Evolutionary conservation across 176 grass and related monocot genomes (phyloP).

Genomic region (Dactylis glomerata): DNA sequence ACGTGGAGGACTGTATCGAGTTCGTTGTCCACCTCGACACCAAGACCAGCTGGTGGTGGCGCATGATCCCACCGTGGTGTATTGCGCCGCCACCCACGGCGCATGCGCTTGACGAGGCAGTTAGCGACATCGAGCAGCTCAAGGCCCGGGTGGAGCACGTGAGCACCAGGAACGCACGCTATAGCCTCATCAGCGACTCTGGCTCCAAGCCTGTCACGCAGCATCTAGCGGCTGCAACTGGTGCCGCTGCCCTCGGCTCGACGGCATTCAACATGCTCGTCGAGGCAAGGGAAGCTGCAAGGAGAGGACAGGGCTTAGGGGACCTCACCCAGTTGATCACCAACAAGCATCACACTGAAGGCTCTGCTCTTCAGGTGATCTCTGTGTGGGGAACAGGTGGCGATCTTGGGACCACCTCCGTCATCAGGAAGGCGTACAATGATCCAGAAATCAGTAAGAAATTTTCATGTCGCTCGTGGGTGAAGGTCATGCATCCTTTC

Average conservation of each 20-base stretch:
- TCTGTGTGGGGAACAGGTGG: slow-evolving; percentile 7
- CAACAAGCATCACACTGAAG: accelerated
- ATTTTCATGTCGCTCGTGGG: not conserved
- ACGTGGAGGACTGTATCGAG: slow-evolving; percentile 34
- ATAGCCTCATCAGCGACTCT: not conserved
- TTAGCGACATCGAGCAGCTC: not conserved
- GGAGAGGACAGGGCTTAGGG: not conserved
- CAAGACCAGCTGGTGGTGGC: not conserved
- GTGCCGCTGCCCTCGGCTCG: not conserved
- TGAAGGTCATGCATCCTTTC: slow-evolving; percentile 2
- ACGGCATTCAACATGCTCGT: not conserved
- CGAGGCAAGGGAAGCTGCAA: not conserved
- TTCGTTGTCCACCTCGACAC: slow-evolving; percentile 1
- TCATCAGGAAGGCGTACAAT: not conserved
- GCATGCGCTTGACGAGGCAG: not conserved
- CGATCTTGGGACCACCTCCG: not conserved
- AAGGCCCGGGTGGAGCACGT: slow-evolving; percentile 16
- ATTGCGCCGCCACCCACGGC: not conserved
- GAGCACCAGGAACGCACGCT: not conserved
- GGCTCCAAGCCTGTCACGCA: not conserved
- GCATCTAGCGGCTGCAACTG: not conserved
- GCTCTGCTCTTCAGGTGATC: not conserved
- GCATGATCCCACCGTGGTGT: not conserved
- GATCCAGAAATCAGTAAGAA: not conserved
- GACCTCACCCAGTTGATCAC: slow-evolving; percentile 1